Conservation (phyloP, 2,329 filamentous ascomycete genomes). For the Dactylellina sp. region DNA sequence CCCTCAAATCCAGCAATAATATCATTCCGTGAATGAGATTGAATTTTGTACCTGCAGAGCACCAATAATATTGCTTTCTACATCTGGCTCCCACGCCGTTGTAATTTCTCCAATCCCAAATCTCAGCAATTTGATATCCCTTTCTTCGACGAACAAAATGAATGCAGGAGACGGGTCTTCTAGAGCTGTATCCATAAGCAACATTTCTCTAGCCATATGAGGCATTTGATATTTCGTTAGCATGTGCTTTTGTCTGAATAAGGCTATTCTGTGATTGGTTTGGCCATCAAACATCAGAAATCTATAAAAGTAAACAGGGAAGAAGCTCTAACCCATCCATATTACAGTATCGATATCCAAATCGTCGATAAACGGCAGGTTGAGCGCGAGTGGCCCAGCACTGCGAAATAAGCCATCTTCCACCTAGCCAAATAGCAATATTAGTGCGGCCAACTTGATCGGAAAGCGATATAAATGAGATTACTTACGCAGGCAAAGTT, state of each 20-base stretch:
- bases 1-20: background rate
- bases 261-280: background rate
- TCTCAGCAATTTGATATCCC: conserved; percentile 42
- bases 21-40: background rate
- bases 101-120: conserved; percentile 53
- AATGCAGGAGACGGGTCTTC: conserved; percentile 52
- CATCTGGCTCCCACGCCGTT: conserved; percentile 41
- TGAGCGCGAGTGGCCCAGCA: conserved; percentile 46
- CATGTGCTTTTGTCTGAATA: background rate
- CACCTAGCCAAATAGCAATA: conserved; percentile 39
- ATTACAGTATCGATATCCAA: conserved; percentile 49
- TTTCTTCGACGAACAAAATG: conserved; percentile 25
- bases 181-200: conserved; percentile 4
- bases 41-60: conserved; percentile 35
- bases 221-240: background rate
- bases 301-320: background rate
- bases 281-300: background rate
- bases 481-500: conserved; percentile 59
- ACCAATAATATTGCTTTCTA: conserved; percentile 40
- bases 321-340: conserved; percentile 47
- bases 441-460: conserved; percentile 17
- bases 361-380: conserved; percentile 48
- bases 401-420: conserved; percentile 59
- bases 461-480: conserved; percentile 1
- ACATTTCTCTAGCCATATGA: background rate